Conservation (phyloP, 1,284 basidiomycete genomes). For the Schizophyllum amplum region DNA sequence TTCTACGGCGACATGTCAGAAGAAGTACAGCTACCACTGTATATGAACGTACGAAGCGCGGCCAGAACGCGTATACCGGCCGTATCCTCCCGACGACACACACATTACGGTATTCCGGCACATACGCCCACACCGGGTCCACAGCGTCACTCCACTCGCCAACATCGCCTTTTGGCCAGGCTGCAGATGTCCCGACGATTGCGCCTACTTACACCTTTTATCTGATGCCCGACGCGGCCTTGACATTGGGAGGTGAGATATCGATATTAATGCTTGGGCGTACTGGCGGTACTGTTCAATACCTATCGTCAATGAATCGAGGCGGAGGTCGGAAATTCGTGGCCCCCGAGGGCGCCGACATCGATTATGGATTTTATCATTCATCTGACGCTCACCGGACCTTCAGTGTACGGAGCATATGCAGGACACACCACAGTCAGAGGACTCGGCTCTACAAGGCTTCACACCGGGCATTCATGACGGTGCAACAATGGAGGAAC, state of each 20-base stretch:
- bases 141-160: neutral
- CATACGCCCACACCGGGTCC: no score
- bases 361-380: neutral
- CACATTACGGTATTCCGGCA: neutral
- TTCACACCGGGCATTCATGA: no score
- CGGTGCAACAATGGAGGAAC: no score
- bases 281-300: neutral
- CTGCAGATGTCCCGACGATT: neutral
- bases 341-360: neutral
- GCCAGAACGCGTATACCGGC: neutral
- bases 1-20: neutral
- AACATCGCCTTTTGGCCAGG: neutral
- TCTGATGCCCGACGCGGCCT: neutral
- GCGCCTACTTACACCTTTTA: neutral
- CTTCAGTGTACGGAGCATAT: no score
- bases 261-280: neutral
- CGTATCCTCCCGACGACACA: neutral
- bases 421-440: no score
- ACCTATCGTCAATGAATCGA: neutral
- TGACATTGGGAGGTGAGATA: neutral
- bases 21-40: neutral
- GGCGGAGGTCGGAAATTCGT: neutral
- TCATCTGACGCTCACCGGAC: no score
- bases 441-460: no score
- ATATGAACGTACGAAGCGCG: neutral